Conservation (phyloP, 257 asterid genomes). For the Osmanthus fragrans region DNA sequence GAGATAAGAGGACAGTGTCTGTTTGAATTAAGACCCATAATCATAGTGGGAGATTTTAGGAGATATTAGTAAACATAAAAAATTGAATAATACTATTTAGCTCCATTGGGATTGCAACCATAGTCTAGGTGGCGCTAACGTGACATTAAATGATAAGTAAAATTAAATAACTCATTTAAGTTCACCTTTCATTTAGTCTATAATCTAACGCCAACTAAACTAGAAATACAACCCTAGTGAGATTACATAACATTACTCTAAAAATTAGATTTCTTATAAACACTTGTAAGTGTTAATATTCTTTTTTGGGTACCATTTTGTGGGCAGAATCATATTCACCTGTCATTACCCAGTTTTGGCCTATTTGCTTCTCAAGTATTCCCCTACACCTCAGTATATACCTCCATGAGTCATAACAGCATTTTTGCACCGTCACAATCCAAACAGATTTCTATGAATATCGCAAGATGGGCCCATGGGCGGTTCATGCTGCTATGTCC, state of each 20-base stretch:
- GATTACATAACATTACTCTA: too few species aligned
- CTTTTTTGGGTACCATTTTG: background rate
- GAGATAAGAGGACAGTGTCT: background rate
- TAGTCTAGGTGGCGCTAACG: too few species aligned
- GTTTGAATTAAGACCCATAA: background rate
- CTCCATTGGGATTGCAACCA: too few species aligned
- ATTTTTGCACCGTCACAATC: background rate
- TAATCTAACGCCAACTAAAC: too few species aligned
- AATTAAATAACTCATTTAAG: too few species aligned
- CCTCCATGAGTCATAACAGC: background rate
- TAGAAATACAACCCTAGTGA: too few species aligned
- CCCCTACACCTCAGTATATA: background rate
- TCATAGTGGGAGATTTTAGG: background rate
- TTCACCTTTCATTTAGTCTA: too few species aligned
- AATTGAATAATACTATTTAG: too few species aligned
- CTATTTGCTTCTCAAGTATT: background rate
- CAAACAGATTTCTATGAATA: background rate
- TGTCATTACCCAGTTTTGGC: background rate
- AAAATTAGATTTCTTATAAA: background rate
- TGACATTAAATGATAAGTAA: too few species aligned
- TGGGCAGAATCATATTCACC: conserved; percentile 3
- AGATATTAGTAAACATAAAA: background rate
- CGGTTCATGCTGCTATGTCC: background rate
- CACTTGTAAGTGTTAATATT: background rate
- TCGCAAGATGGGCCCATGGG: background rate